These are phyloP conservation scores for Leccinum longicurvipes DNA, from an alignment of 768 basidiomycete genomes.

Conservation along the genomic window DNA sequence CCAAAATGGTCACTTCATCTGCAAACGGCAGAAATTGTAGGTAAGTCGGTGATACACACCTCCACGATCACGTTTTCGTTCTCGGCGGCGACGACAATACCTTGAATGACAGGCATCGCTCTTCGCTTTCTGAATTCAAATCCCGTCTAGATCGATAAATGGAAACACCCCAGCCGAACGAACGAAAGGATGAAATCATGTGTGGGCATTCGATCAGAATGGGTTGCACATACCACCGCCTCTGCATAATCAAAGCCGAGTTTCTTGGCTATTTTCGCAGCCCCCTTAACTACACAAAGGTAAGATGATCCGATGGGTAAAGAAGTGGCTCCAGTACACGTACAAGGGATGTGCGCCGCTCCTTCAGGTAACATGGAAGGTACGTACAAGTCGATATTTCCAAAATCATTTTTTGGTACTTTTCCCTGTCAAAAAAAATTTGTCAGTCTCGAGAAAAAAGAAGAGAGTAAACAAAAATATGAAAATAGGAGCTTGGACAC, in stretches of 20 bases:
- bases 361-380: conserved; percentile 92
- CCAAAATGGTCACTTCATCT: conserved; percentile 11
- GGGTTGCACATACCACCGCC: conserved; percentile 72
- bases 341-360: conserved; percentile 87
- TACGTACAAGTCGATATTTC: conserved; percentile 95
- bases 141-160: conserved; percentile 58
- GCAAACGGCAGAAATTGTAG: neutral
- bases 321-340: conserved; percentile 33
- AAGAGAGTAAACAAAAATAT: conserved; percentile 3
- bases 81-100: conserved; percentile 83
- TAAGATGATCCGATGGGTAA: conserved; percentile 8
- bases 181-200: conserved; percentile 6
- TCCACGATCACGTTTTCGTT: conserved; percentile 72
- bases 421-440: conserved; percentile 58
- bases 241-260: conserved; percentile 90
- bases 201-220: conserved; percentile 7
- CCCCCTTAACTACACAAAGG: conserved; percentile 64
- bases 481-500: conserved; percentile 50
- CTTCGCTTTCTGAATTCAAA: conserved; percentile 95
- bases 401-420: conserved; percentile 93
- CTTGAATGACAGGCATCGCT: conserved; percentile 80
- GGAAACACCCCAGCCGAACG: neutral
- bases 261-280: conserved; percentile 83
- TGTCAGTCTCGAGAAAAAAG: conserved; percentile 1
- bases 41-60: conserved; percentile 40